Conservation (phyloP, 192 early-diverging fungal genomes). For the Chytriomyces hyalinus region DNA sequence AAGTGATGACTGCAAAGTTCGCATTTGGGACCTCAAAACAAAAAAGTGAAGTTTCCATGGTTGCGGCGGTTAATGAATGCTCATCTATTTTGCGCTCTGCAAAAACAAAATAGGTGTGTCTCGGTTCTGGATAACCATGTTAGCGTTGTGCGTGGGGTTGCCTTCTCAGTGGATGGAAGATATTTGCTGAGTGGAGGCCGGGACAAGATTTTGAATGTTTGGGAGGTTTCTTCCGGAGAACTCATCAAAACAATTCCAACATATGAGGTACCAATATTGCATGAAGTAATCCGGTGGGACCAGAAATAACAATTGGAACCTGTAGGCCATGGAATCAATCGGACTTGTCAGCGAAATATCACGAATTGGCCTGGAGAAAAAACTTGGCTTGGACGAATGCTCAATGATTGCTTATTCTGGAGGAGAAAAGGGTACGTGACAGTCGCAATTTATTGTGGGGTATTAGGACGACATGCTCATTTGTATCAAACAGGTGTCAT, state of each 20-base stretch:
- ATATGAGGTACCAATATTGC: constrained; percentile 62
- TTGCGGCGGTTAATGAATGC: background rate
- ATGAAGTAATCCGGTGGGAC: background rate
- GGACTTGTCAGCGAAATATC: constrained; percentile 65
- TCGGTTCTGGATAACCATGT: constrained; percentile 83
- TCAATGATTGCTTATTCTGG: constrained; percentile 78
- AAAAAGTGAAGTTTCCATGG: constrained; percentile 58
- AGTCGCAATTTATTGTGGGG: constrained; percentile 12
- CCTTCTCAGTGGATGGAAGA: constrained; percentile 73
- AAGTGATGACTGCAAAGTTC: constrained; percentile 87
- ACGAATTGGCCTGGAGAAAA: constrained; percentile 42
- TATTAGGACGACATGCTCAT: background rate
- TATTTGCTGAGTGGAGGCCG: constrained; percentile 82
- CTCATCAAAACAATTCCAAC: constrained; percentile 83
- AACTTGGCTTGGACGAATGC: constrained; percentile 24
- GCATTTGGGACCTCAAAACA: constrained; percentile 85
- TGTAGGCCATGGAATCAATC: constrained; percentile 75
- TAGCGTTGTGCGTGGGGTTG: constrained; percentile 88
- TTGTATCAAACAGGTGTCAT: constrained; percentile 51
- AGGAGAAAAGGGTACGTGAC: constrained; percentile 73
- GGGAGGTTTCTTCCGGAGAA: constrained; percentile 69
- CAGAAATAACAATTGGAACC: background rate
- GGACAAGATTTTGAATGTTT: constrained; percentile 90
- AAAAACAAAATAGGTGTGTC: constrained; percentile 55
- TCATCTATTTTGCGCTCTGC: constrained; percentile 3